Conservation (phyloP, 2,329 filamentous ascomycete species). For the Clonostachys solani region DNA sequence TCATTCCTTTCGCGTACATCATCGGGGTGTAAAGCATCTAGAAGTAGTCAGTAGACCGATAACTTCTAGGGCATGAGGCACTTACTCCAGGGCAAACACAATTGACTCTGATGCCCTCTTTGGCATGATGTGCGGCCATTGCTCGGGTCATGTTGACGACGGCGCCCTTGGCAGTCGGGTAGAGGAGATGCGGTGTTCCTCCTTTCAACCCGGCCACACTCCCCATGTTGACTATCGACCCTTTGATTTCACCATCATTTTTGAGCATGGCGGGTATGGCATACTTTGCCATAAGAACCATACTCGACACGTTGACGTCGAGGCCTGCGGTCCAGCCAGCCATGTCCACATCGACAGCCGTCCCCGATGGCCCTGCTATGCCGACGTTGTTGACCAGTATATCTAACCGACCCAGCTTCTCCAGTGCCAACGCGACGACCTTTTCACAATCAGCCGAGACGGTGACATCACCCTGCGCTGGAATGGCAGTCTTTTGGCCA, state of each 20-base stretch:
- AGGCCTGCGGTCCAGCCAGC: constrained; percentile 50
- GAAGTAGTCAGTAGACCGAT: too few species aligned
- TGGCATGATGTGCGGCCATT: constrained; percentile 44
- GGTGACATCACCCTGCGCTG: constrained; percentile 51
- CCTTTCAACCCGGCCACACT: constrained; percentile 52
- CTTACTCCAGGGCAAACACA: constrained; percentile 37
- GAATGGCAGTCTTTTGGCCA: constrained; percentile 27
- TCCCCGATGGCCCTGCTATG: constrained; percentile 52
- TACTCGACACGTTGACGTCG: constrained; percentile 59
- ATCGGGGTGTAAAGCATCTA: constrained; percentile 42
- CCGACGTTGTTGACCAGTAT: constrained; percentile 65
- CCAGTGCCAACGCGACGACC: constrained; percentile 32
- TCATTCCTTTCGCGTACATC: constrained; percentile 35
- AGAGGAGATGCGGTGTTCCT: constrained; percentile 36
- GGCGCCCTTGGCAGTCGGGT: constrained; percentile 42
- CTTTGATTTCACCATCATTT: constrained; percentile 33
- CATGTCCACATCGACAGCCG: constrained; percentile 57
- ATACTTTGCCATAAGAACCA: constrained; percentile 61
- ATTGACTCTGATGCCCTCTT: constrained; percentile 40
- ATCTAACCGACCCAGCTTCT: constrained; percentile 51
- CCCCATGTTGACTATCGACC: constrained; percentile 58
- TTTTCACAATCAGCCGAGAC: constrained; percentile 42
- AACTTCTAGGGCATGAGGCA: too few species aligned
- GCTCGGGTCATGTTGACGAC: constrained; percentile 46
- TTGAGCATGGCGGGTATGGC: constrained; percentile 55